Evolutionary conservation across 371 early-diverging fungal species (phyloP).

Genomic region (Funneliformis caledonium): DNA sequence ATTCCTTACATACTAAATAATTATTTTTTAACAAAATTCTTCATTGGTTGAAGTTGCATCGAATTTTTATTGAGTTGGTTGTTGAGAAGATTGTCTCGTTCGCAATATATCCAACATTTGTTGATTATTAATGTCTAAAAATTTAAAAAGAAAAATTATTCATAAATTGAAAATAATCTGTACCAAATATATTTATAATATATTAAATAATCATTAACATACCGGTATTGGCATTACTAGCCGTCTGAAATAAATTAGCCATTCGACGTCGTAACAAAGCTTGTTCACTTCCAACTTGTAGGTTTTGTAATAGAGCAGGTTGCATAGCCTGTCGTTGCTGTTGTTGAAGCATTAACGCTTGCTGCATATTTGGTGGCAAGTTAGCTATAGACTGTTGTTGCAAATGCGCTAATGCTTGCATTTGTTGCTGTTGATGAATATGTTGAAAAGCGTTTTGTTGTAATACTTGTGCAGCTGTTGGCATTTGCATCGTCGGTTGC

Average conservation of each 20-base stretch:
- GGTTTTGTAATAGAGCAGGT: background rate
- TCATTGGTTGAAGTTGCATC: background rate
- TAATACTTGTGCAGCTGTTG: background rate
- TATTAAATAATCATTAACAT: background rate
- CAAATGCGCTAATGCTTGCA: background rate
- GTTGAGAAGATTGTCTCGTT: background rate
- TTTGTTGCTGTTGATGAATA: background rate
- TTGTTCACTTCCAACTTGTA: background rate
- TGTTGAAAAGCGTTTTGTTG: conserved; percentile 1
- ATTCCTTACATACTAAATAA: too few species aligned
- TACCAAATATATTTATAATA: background rate
- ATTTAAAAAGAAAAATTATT: background rate
- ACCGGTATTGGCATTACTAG: background rate
- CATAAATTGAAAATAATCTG: background rate
- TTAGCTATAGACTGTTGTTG: background rate
- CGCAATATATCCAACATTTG: background rate
- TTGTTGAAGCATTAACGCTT: background rate
- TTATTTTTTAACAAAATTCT: too few species aligned
- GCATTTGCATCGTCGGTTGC: background rate
- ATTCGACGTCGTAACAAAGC: too few species aligned
- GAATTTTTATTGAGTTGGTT: conserved; percentile 13
- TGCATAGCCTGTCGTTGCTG: background rate
- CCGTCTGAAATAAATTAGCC: background rate
- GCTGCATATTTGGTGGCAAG: background rate
- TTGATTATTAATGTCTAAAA: background rate